Percentiles rank a stretch among this genome's conserved stretches.
Conservation (phyloP, 345 rosid genomes). For the Lepidium sativum region DNA sequence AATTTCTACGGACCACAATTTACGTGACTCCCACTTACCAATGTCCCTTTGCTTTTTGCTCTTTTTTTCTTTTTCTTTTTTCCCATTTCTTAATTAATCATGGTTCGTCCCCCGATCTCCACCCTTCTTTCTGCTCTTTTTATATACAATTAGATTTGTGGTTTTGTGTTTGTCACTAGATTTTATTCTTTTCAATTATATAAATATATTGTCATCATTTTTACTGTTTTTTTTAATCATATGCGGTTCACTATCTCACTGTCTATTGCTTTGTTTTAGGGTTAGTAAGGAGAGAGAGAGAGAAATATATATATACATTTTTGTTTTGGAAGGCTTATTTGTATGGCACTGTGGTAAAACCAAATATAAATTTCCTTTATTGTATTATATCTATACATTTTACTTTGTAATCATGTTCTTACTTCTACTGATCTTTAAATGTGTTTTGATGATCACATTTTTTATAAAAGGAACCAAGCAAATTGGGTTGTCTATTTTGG, state of each 20-base stretch:
- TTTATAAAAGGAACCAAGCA: not conserved
- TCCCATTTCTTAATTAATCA: slow-evolving; percentile 11
- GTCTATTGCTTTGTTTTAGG: not conserved
- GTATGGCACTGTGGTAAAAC: not conserved
- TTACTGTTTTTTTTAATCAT: not conserved
- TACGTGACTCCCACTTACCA: slow-evolving; percentile 27
- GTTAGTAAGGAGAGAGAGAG: too few species aligned
- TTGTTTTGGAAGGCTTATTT: not conserved
- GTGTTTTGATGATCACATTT: not conserved
- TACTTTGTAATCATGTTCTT: not conserved
- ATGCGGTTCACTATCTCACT: not conserved
- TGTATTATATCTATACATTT: not conserved
- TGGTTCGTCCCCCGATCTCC: slow-evolving; percentile 4
- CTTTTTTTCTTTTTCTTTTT: not conserved
- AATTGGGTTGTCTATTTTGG: slow-evolving; percentile 7
- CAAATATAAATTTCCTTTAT: not conserved
- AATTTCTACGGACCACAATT: slow-evolving; percentile 2
- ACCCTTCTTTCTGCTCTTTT: not conserved
- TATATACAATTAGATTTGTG: not conserved
- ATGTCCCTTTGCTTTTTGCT: slow-evolving; percentile 11
- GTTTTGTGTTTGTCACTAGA: slow-evolving; percentile 10
- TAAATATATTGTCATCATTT: not conserved
- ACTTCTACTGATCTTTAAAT: not conserved
- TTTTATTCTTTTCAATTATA: not conserved
- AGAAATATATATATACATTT: too few species aligned